A percentile compares a stretch with the other conserved stretches of the same genome.
phyloP scores from a whole-genome alignment of 768 basidiomycete genomes.

The Mycena albidolilacea region DNA sequence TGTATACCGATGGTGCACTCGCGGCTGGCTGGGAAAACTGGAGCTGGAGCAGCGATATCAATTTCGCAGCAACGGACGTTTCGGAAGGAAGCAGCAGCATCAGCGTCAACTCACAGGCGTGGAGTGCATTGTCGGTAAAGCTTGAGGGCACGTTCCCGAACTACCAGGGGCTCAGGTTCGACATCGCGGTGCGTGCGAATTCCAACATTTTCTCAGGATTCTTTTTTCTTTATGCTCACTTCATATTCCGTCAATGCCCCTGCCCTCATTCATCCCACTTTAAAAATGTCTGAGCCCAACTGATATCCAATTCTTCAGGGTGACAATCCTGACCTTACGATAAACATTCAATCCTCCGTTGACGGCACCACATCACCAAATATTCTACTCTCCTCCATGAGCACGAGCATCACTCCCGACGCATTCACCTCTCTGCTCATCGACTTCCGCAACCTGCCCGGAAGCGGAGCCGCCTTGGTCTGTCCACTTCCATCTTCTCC shows the following conservation, averaged over 20 bases:
- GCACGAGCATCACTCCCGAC: constrained; percentile 52
- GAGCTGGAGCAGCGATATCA: constrained; percentile 62
- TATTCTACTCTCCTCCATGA: constrained; percentile 60
- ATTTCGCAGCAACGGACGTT: constrained; percentile 62
- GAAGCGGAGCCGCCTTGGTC: constrained; percentile 56
- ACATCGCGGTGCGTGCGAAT: constrained; percentile 58
- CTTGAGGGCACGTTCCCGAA: constrained; percentile 56
- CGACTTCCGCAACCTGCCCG: constrained; percentile 64
- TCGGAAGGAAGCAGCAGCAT: constrained; percentile 59
- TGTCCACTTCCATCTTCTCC: constrained; percentile 29
- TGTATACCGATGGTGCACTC: constrained; percentile 60
- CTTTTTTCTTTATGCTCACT: neutral
- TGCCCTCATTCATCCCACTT: no score
- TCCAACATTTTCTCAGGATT: neutral
- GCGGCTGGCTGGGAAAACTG: constrained; percentile 66
- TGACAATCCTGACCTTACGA: no score
- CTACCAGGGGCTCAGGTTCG: constrained; percentile 66
- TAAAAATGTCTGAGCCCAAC: neutral
- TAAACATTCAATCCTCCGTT: constrained; percentile 37
- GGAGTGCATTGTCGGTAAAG: constrained; percentile 64
- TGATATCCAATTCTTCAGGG: neutral
- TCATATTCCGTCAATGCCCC: neutral
- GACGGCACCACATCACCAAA: constrained; percentile 55
- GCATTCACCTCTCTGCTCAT: constrained; percentile 62
- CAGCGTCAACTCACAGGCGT: constrained; percentile 59